Evolutionary conservation across 805 yeast genomes (phyloP).

Genomic region (Yamadazyma phyllophila): DNA sequence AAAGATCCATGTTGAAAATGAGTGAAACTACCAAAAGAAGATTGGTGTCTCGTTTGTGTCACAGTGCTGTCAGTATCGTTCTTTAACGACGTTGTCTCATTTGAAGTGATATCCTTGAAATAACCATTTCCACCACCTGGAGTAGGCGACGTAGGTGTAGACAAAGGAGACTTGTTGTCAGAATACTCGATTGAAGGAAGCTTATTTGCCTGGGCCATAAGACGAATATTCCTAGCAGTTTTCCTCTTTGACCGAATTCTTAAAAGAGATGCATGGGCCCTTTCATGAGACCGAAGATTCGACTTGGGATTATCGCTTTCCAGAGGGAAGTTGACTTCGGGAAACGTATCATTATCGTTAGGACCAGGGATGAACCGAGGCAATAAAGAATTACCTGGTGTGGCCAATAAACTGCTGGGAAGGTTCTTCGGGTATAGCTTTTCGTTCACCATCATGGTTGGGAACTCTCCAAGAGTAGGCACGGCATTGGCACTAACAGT

Average conservation of each 20-base stretch:
- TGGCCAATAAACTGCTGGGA: background rate
- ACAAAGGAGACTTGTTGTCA: conserved; percentile 16
- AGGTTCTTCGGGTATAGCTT: conserved; percentile 22
- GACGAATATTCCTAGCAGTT: conserved; percentile 28
- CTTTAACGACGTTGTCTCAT: background rate
- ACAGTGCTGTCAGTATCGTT: background rate
- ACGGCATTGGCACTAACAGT: conserved; percentile 24
- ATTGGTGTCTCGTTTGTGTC: conserved; percentile 7
- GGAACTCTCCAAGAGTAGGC: conserved; percentile 44
- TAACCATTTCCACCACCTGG: background rate
- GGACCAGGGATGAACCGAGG: conserved; percentile 8
- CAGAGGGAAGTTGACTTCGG: conserved; percentile 5
- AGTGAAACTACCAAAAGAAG: conserved; percentile 10
- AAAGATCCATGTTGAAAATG: background rate
- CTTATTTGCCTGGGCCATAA: conserved; percentile 21
- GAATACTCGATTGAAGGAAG: conserved; percentile 23
- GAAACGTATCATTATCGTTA: background rate
- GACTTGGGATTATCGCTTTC: conserved; percentile 29
- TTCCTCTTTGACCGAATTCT: conserved; percentile 60
- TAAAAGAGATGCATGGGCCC: conserved; percentile 64
- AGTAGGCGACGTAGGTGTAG: conserved; percentile 17
- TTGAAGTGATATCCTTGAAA: conserved; percentile 2
- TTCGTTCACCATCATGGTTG: conserved; percentile 33
- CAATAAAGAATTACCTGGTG: conserved; percentile 13
- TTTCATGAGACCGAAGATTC: conserved; percentile 47